Evolutionary conservation across 768 basidiomycete species (phyloP), one percentile per base, ranked within the genome.

Genomic region (Leccinum rimulosum): DNA sequence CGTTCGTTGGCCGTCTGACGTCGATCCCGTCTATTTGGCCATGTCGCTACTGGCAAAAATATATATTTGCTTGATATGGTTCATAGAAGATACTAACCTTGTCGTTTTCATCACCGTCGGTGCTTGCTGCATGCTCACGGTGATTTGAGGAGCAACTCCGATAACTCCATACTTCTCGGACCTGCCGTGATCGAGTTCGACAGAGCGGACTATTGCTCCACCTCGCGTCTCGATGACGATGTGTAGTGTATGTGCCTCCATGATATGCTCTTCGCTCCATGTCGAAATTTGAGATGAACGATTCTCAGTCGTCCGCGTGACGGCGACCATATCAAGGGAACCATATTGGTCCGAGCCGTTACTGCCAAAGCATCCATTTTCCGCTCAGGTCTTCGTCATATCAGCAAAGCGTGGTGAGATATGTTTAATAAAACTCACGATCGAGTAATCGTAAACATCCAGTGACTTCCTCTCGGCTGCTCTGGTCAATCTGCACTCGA

Each of bases 121-220:
- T 3, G 56, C n/a, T 33, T 59, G 43, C 27, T 53, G 36, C 22
- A 15, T 25, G 12, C 33, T 31, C 15, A 57, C 14, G 45, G 2
- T 31, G 7, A 52, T 52, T 27, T 57, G 56, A 38, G 62, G 62
- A 10, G 50, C 48, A 4, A 36, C 33, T 6, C 45, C 36, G 19
- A 19, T 6, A 6, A 6, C n/a, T 0, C 31, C 19, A 19, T 3
- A 6, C 36, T 43, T 51, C 30, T 38, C 40, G 19, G 31, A 52
- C 27, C 27, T 2, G 2, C 17, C 3, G 11, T 17, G 3, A 28
- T 52, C 30, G 22, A 40, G 33, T 11, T 8, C 51, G 12, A 22
- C 33, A 14, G 15, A 3, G 14, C 12, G 10, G 28, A 35, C 19
- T 31, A 43, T 7, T 10, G 38, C 22, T 47, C 55, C 7, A 10